Evolutionary conservation across 179 eudicot species (phyloP).

Genomic region (Spinacia oleracea): DNA sequence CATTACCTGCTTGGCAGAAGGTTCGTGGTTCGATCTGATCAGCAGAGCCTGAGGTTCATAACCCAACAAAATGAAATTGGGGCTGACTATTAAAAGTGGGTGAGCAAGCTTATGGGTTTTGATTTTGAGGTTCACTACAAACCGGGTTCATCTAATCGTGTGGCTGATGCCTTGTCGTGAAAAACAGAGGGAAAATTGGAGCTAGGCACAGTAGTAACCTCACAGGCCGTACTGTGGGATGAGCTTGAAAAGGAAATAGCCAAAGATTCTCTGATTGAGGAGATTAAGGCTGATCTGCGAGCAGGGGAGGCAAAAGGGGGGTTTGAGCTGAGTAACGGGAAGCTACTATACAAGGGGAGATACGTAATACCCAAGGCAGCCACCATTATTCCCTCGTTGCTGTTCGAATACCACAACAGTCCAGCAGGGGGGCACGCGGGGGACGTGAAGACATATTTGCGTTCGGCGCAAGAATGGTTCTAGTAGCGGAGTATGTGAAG

Average conservation of each 20-base stretch:
- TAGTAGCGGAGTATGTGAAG: not conserved
- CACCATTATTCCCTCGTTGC: no score
- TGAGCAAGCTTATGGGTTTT: no score
- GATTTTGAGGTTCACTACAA: no score
- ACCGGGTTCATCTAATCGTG: not conserved
- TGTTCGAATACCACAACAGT: no score
- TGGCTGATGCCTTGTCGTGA: not conserved
- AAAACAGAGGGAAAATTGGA: not conserved
- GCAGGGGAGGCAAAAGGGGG: not conserved
- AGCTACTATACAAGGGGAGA: no score
- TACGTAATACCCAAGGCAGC: no score
- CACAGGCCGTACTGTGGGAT: not conserved
- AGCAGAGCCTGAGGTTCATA: not conserved
- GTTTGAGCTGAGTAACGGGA: not conserved
- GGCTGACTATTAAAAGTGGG: no score
- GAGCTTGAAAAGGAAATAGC: not conserved
- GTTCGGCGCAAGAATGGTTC: not conserved
- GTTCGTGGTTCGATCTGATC: not conserved
- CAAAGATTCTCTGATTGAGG: not conserved
- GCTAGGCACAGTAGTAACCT: not conserved
- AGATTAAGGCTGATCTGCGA: not conserved
- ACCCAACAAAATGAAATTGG: no score
- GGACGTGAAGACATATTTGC: no score
- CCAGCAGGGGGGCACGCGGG: no score
- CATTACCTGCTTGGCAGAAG: not conserved